Percentiles rank a stretch among this genome's conserved stretches.
Evolutionary conservation across 23 red algal genomes (phyloP).

Genomic region (Agarophyton chilense): DNA sequence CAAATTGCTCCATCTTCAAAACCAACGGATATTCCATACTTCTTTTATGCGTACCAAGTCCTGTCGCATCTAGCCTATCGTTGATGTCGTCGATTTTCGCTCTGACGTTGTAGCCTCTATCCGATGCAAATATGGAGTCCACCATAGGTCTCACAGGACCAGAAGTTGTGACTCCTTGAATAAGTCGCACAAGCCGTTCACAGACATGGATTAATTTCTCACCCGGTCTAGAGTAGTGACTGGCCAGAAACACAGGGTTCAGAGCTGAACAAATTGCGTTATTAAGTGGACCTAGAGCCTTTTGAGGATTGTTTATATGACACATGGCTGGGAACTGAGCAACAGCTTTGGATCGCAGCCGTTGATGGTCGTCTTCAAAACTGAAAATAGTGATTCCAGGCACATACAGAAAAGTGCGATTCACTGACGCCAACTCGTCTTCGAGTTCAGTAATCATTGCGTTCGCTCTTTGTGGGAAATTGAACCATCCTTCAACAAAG

Average conservation of each 20-base stretch:
- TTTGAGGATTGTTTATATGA: constrained; percentile 17
- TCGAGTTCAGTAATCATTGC: constrained; percentile 22
- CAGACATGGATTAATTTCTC: constrained; percentile 16
- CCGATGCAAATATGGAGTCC: constrained; percentile 28
- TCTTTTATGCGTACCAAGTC: constrained; percentile 4
- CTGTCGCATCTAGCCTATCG: constrained; percentile 24
- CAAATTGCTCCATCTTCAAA: constrained; percentile 17
- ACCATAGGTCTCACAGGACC: constrained; percentile 6
- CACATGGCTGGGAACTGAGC: background rate
- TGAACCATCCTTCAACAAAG: background rate
- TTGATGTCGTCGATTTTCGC: background rate
- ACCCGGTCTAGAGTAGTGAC: constrained; percentile 4
- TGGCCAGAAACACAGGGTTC: background rate
- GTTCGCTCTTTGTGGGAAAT: background rate
- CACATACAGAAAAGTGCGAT: constrained; percentile 8
- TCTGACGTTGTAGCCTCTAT: constrained; percentile 23
- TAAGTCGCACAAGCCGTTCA: background rate
- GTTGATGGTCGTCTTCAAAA: constrained; percentile 22
- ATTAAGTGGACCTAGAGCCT: constrained; percentile 15
- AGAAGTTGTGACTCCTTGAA: constrained; percentile 17
- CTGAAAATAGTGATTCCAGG: constrained; percentile 2
- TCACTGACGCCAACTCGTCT: constrained; percentile 15
- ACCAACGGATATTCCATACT: constrained; percentile 38
- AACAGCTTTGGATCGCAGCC: constrained; percentile 13
- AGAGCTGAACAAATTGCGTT: constrained; percentile 18